These are phyloP conservation scores for Asterochloris sp. DNA, from an alignment of 139 green algal genomes.

Conservation along the genomic window DNA sequence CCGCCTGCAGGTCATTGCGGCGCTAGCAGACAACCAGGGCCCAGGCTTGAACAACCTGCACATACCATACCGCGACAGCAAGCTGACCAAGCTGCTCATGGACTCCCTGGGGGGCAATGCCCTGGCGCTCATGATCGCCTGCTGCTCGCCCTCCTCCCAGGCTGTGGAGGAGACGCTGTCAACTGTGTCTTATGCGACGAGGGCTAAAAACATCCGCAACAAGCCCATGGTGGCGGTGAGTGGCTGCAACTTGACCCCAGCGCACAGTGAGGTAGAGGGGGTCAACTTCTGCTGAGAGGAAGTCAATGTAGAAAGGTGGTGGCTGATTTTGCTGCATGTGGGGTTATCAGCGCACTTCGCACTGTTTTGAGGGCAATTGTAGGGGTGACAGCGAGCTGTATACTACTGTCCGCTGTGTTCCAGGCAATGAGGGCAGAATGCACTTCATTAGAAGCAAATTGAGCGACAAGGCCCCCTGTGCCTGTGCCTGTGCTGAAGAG, in stretches of 20 bases:
- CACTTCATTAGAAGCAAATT: too few relatives aligned
- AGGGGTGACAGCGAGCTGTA: background rate
- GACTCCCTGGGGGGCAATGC: conserved; percentile 66
- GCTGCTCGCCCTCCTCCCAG: conserved; percentile 60
- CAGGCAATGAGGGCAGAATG: background rate
- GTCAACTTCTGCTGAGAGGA: background rate
- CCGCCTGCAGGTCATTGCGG: conserved; percentile 54
- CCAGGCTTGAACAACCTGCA: conserved; percentile 29
- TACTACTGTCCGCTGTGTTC: background rate
- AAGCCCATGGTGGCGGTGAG: conserved; percentile 57
- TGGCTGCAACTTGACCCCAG: background rate
- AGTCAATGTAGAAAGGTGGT: background rate
- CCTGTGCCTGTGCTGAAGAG: too few relatives aligned
- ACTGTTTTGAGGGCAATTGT: background rate
- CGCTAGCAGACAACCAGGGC: conserved; percentile 49
- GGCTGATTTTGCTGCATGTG: background rate
- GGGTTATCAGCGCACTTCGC: background rate
- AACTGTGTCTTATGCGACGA: conserved; percentile 84
- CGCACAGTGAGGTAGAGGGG: background rate
- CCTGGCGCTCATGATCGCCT: conserved; percentile 88
- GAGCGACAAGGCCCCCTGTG: too few relatives aligned
- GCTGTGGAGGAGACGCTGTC: conserved; percentile 77
- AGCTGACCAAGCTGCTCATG: conserved; percentile 91
- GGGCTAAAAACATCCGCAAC: conserved; percentile 87
- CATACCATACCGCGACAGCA: conserved; percentile 65